Evolutionary conservation across 2,329 filamentous ascomycete species (phyloP).

Genomic region (Talaromyces sp.): DNA sequence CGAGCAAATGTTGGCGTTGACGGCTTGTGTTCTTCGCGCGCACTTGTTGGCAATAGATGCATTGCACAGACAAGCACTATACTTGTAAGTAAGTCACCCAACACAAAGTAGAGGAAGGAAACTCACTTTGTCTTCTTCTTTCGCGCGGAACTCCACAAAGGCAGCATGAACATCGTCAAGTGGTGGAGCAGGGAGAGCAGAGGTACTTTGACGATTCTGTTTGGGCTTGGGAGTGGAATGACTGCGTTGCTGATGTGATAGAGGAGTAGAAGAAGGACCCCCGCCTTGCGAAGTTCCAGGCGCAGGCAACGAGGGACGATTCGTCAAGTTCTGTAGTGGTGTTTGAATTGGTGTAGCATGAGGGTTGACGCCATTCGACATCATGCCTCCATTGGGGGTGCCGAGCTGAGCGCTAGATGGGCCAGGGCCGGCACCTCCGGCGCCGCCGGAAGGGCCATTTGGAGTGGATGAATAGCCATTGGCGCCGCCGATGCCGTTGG

Average conservation of each 20-base stretch:
- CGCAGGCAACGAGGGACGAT: constrained; percentile 39
- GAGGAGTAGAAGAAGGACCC: constrained; percentile 30
- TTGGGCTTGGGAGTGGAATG: constrained; percentile 22
- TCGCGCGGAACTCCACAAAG: constrained; percentile 48
- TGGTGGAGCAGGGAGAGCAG: constrained; percentile 45
- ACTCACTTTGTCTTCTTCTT: constrained; percentile 46
- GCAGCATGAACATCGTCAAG: constrained; percentile 49
- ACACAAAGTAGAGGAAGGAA: not conserved
- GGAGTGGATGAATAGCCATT: constrained; percentile 46
- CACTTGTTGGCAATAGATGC: constrained; percentile 50
- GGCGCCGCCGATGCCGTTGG: constrained; percentile 39
- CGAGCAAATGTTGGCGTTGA: constrained; percentile 48
- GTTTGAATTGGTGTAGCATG: constrained; percentile 42
- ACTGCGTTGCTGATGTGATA: constrained; percentile 29
- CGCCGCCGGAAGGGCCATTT: constrained; percentile 33
- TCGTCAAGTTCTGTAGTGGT: constrained; percentile 39
- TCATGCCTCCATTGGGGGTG: constrained; percentile 42
- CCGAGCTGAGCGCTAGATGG: constrained; percentile 34
- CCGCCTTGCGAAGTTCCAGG: constrained; percentile 32
- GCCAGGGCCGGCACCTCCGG: constrained; percentile 31
- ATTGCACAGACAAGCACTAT: constrained; percentile 49
- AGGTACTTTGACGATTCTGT: constrained; percentile 34
- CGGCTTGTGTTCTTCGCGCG: constrained; percentile 51
- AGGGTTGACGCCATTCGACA: constrained; percentile 43
- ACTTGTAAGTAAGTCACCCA: constrained; percentile 10